phyloP scores from a whole-genome alignment of 805 yeast species.

The Metschnikowia sp. region DNA sequence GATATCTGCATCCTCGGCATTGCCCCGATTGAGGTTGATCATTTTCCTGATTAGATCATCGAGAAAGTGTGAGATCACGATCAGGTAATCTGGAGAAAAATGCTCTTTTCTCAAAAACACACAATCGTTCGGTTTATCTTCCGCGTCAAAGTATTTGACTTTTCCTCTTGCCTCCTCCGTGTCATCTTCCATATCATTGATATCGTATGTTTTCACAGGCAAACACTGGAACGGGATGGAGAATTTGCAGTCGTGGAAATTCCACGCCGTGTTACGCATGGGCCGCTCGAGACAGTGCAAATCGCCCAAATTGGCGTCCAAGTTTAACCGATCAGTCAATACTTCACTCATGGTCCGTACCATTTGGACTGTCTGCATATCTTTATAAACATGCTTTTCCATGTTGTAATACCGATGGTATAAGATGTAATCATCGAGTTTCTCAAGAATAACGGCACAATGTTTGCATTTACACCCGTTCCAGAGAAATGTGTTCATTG shows the following conservation, averaged over 20 bases:
- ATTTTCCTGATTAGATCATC: slow-evolving; percentile 30
- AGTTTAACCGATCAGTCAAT: slow-evolving; percentile 20
- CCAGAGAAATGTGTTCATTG: slow-evolving; percentile 70
- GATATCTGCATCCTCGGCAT: slow-evolving; percentile 36
- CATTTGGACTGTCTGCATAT: slow-evolving; percentile 56
- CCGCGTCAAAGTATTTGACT: slow-evolving; percentile 23
- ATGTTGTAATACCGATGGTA: slow-evolving; percentile 58
- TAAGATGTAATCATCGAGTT: slow-evolving; percentile 59
- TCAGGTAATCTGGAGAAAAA: slow-evolving; percentile 16
- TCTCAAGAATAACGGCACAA: slow-evolving; percentile 48
- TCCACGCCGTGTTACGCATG: slow-evolving; percentile 27
- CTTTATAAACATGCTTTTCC: slow-evolving; percentile 47
- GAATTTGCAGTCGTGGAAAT: slow-evolving; percentile 27
- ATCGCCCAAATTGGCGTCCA: slow-evolving; percentile 17
- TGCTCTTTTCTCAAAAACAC: slow-evolving; percentile 12
- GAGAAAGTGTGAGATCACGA: slow-evolving; percentile 34
- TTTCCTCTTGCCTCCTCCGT: slow-evolving; percentile 10
- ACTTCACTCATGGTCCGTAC: slow-evolving; percentile 51
- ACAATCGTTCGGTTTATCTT: slow-evolving; percentile 16
- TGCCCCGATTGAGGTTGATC: slow-evolving; percentile 36
- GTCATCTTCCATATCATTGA: slow-evolving; percentile 35
- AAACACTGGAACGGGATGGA: slow-evolving; percentile 34
- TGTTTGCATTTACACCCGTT: slow-evolving; percentile 68
- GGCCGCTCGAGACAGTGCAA: slow-evolving; percentile 12
- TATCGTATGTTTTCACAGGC: slow-evolving; percentile 30